Base-by-base conservation (phyloP, 257 asterid genomes). In the Solanum chiquidenum region DNA sequence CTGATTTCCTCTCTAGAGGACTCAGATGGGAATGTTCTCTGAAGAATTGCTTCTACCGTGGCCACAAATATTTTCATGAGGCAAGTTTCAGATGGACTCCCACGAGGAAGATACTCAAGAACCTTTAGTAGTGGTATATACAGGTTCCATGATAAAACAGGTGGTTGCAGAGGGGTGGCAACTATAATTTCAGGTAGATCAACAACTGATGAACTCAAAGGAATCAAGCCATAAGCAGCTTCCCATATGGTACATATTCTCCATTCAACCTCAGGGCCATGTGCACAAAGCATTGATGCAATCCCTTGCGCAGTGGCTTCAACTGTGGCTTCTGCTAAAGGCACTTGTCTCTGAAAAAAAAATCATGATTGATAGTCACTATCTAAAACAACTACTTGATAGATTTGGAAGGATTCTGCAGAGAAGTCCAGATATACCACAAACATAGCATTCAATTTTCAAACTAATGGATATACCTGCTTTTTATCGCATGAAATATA, bases 301-400 rank as follows among this genome's bases (percentile, higher is more conserved):
- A 97, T 96, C 87, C 99, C 99, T 89, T 97, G 99, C 79, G 99
- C 99, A 87, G 99, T 97, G 75, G 99, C 99, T 92, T 97, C 99
- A 72, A 94, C 92, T 4, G 98, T 95, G 82, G 99, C 98, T 90
- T 95, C 99, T 73, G 93, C 95, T 76, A 93, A 92, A 68, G 98
- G 95, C 88, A 93, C 86, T 93, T 94, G 97, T 88, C 93, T 94
- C 95, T 94, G 95, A 94, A 90, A 92, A 87, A 90, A 89, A 87
- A 68, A 49, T n/a, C 73, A 88, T 62, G 72, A 86, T 87, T 84
- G 80, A 87, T 49, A 82, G 69, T 82, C 86, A 68, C 49, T 33
- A 85, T 77, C 74, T 58, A 18, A 77, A 9, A 20, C 52, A 79
- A 52, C 79, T 86, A 37, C 42, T 33, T 18, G 84, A 42, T 74